Percentiles rank a stretch among this genome's conserved stretches.
phyloP scores from a whole-genome alignment of 768 basidiomycete species.

The Leucocoprinus birnbaumii region DNA sequence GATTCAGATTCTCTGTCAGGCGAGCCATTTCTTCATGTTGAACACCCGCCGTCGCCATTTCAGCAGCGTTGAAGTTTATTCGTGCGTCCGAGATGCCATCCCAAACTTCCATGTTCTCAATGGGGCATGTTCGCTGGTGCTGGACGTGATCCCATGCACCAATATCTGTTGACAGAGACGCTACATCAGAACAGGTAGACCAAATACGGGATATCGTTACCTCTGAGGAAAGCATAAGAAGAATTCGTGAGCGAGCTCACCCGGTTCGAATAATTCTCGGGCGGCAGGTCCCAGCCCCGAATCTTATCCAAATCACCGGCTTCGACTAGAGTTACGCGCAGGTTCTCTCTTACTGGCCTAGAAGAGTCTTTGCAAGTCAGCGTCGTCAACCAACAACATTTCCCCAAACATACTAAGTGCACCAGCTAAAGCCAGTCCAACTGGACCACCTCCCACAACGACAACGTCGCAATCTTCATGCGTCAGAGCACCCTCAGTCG shows the following conservation, averaged over 20 bases:
- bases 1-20: slow-evolving; percentile 89
- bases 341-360: slow-evolving; percentile 41
- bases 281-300: slow-evolving; percentile 58
- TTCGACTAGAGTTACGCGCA: slow-evolving; percentile 76
- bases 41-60: slow-evolving; percentile 29
- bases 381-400: background rate
- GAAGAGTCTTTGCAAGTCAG: slow-evolving; percentile 46
- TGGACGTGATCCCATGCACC: slow-evolving; percentile 86
- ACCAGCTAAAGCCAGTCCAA: slow-evolving; percentile 84
- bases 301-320: slow-evolving; percentile 72
- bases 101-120: slow-evolving; percentile 96
- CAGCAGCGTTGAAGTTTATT: slow-evolving; percentile 64
- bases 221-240: slow-evolving; percentile 63
- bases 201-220: too few relatives aligned
- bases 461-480: slow-evolving; percentile 76
- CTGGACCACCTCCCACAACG: slow-evolving; percentile 93
- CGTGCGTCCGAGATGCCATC: slow-evolving; percentile 84
- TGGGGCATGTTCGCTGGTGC: slow-evolving; percentile 56
- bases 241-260: slow-evolving; percentile 83
- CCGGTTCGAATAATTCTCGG: slow-evolving; percentile 70
- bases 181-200: too few relatives aligned
- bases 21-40: slow-evolving; percentile 60
- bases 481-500: background rate
- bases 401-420: slow-evolving; percentile 62
- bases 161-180: too few relatives aligned